A percentile compares a stretch with the other conserved stretches of the same genome.
Evolutionary conservation across 23 red algal species (phyloP).

Genomic region (Gracilaria caudata): DNA sequence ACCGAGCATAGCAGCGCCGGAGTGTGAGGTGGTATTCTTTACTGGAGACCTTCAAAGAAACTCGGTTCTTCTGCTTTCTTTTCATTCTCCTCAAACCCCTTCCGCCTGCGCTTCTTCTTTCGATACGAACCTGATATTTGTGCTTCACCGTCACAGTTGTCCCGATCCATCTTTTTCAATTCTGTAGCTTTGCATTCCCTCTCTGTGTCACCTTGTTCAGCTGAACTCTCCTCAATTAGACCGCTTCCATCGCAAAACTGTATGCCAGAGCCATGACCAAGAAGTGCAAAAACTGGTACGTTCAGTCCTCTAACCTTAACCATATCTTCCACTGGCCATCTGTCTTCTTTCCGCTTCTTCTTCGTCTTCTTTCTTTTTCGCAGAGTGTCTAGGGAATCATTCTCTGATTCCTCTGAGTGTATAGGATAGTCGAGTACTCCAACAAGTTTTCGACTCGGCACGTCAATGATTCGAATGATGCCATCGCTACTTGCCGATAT

Average conservation of each 20-base stretch:
- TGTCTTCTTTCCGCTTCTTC: constrained; percentile 16
- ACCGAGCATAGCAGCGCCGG: no score
- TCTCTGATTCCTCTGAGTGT: not conserved
- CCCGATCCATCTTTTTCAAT: not conserved
- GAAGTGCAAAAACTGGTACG: constrained; percentile 33
- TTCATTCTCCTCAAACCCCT: constrained; percentile 15
- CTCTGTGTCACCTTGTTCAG: not conserved
- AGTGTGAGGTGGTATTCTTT: not conserved
- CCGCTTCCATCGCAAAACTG: constrained; percentile 34
- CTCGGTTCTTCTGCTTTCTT: not conserved
- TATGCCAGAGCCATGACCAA: constrained; percentile 25
- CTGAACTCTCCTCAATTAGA: not conserved
- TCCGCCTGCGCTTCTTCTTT: constrained; percentile 15
- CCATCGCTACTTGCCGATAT: constrained; percentile 61
- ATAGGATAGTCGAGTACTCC: constrained; percentile 52
- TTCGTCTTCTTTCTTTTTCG: constrained; percentile 30
- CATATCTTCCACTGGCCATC: constrained; percentile 68
- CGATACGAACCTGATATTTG: not conserved
- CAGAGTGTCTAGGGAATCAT: not conserved
- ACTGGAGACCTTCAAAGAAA: constrained; percentile 24
- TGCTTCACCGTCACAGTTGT: not conserved
- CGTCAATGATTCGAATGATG: constrained; percentile 49
- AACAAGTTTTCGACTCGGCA: constrained; percentile 21
- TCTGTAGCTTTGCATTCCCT: not conserved
- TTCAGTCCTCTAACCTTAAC: constrained; percentile 21